A percentile compares a stretch with the other conserved stretches of the same genome.
These are phyloP conservation scores for Penicillium sp. DNA, from an alignment of 2,329 filamentous ascomycete species.

Conservation along the genomic window DNA sequence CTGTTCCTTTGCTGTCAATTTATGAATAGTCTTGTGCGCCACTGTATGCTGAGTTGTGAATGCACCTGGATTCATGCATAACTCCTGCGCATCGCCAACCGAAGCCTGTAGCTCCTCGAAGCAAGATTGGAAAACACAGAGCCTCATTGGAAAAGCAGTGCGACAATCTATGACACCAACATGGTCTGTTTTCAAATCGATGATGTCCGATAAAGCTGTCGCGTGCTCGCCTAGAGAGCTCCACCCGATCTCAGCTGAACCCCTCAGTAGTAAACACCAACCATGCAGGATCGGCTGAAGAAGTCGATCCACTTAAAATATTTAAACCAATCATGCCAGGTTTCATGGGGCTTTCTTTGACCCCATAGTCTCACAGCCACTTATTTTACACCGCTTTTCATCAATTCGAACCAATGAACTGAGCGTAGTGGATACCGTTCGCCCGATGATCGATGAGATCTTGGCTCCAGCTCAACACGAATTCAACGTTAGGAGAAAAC, in stretches of 20 bases:
- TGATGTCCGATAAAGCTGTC: neutral
- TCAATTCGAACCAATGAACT: neutral
- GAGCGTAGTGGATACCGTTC: neutral
- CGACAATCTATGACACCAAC: neutral
- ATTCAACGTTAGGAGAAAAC: neutral
- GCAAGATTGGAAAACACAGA: slow-evolving; percentile 15
- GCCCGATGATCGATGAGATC: neutral
- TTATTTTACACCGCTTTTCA: neutral
- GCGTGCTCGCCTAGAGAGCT: neutral
- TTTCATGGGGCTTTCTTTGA: neutral
- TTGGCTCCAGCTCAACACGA: neutral
- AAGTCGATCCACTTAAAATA: neutral
- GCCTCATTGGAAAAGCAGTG: slow-evolving; percentile 1
- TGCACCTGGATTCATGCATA: slow-evolving; percentile 16
- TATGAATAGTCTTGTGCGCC: slow-evolving; percentile 24
- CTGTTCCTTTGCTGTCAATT: slow-evolving; percentile 21
- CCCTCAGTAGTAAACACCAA: neutral
- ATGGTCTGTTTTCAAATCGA: neutral
- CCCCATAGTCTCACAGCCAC: neutral
- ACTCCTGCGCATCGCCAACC: slow-evolving; percentile 7
- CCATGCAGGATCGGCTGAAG: neutral
- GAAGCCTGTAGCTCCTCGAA: slow-evolving; percentile 14
- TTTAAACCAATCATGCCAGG: neutral
- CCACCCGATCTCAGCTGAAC: neutral
- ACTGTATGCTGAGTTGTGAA: slow-evolving; percentile 25